Evolutionary conservation across 176 grass and related monocot genomes (phyloP).

Genomic region (Oryza meridionalis): DNA sequence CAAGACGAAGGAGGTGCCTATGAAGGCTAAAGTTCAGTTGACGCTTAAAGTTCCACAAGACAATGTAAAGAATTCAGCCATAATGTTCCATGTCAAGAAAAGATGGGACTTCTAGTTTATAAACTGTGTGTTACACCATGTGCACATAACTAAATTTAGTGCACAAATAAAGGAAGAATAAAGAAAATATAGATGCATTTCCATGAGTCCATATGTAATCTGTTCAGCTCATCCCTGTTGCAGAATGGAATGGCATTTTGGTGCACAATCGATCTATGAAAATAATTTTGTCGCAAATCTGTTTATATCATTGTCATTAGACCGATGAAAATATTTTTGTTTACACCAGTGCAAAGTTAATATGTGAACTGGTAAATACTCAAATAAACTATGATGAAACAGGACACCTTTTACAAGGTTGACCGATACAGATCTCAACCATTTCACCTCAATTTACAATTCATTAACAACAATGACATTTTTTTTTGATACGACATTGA

Average conservation of each 20-base stretch:
- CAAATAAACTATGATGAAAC: neutral
- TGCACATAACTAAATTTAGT: neutral
- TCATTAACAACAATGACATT: neutral
- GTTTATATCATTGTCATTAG: neutral
- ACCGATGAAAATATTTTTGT: neutral
- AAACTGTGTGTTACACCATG: neutral
- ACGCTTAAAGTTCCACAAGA: conserved; percentile 73
- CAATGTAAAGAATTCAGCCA: conserved; percentile 51
- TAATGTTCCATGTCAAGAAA: conserved; percentile 90
- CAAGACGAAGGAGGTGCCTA: conserved; percentile 68
- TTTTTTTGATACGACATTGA: too few species aligned
- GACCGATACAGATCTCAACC: neutral
- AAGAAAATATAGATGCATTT: conserved; percentile 14
- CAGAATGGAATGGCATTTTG: neutral
- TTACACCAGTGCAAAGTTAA: neutral
- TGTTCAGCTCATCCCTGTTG: neutral
- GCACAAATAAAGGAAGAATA: conserved; percentile 20
- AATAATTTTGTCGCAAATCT: neutral
- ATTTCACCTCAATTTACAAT: neutral
- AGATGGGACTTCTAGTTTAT: conserved; percentile 84
- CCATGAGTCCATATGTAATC: neutral
- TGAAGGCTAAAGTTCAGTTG: conserved; percentile 77
- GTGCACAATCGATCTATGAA: neutral
- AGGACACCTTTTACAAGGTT: neutral
- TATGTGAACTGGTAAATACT: neutral